Percentiles rank a stretch among this genome's conserved stretches.
Conservation (phyloP, 768 basidiomycete species). For the Mycena olivaceomarginata region DNA sequence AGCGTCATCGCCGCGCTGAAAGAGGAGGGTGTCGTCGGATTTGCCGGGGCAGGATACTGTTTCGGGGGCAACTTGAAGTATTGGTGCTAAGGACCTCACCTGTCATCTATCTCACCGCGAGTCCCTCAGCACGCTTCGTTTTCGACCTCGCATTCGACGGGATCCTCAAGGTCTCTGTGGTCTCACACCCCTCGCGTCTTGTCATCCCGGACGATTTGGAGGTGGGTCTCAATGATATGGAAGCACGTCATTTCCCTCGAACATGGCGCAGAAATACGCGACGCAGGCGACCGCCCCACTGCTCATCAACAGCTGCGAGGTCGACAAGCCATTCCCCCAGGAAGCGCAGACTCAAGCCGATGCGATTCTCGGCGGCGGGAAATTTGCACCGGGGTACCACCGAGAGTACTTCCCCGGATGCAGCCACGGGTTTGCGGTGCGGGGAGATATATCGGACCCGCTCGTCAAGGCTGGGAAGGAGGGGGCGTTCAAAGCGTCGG, state of each 20-base stretch:
- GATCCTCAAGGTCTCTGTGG: constrained; percentile 59
- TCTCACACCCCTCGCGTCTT: constrained; percentile 62
- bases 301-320: constrained; percentile 65
- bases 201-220: constrained; percentile 39
- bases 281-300: constrained; percentile 58
- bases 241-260: too few species aligned
- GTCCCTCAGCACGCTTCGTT: constrained; percentile 58
- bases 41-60: constrained; percentile 65
- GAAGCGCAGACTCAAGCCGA: constrained; percentile 58
- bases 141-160: constrained; percentile 67
- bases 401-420: constrained; percentile 49
- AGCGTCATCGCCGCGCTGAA: constrained; percentile 57
- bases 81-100: neutral
- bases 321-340: constrained; percentile 55
- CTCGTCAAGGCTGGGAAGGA: constrained; percentile 59
- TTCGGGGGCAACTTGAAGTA: constrained; percentile 60
- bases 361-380: constrained; percentile 54
- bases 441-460: constrained; percentile 47
- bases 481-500: constrained; percentile 64
- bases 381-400: constrained; percentile 58
- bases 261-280: constrained; percentile 36
- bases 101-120: neutral
- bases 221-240: constrained; percentile 37
- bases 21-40: constrained; percentile 50
- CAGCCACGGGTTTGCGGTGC: constrained; percentile 55